These are phyloP conservation scores for Myxozyma lipomycoides DNA, from an alignment of 805 yeast species.

Conservation along the genomic window DNA sequence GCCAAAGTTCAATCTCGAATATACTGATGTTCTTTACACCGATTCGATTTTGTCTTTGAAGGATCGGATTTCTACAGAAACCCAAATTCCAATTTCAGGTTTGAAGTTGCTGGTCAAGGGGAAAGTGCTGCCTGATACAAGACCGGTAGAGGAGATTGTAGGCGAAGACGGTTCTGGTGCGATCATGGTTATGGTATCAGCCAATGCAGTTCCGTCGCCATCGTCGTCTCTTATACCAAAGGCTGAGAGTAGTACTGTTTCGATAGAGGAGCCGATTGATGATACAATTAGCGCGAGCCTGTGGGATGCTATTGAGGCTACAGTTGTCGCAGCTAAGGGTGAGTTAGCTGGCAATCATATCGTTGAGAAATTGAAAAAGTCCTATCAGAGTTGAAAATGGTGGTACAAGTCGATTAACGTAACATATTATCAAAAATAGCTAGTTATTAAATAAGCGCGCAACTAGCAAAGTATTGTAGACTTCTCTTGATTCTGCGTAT, in stretches of 20 bases:
- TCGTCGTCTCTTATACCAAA: not conserved
- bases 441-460: too few relatives aligned
- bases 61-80: constrained; percentile 2
- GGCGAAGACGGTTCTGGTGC: constrained; percentile 16
- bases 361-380: not conserved
- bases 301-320: constrained; percentile 12
- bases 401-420: too few relatives aligned
- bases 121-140: constrained; percentile 22
- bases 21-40: constrained; percentile 3
- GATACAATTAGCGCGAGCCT: constrained; percentile 3
- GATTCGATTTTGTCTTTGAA: constrained; percentile 21
- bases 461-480: too few relatives aligned
- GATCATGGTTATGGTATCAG: constrained; percentile 26
- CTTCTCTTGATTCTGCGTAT: too few relatives aligned
- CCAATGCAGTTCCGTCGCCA: constrained; percentile 8
- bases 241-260: not conserved
- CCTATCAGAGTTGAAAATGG: too few relatives aligned
- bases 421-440: too few relatives aligned
- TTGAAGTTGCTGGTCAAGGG: constrained; percentile 20
- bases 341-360: constrained; percentile 7
- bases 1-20: constrained; percentile 17
- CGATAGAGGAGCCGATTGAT: constrained; percentile 1
- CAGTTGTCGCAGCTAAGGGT: constrained; percentile 9
- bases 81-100: constrained; percentile 4
- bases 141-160: constrained; percentile 17